phyloP scores from a whole-genome alignment of 768 basidiomycete genomes.

The Podaxis sp. region DNA sequence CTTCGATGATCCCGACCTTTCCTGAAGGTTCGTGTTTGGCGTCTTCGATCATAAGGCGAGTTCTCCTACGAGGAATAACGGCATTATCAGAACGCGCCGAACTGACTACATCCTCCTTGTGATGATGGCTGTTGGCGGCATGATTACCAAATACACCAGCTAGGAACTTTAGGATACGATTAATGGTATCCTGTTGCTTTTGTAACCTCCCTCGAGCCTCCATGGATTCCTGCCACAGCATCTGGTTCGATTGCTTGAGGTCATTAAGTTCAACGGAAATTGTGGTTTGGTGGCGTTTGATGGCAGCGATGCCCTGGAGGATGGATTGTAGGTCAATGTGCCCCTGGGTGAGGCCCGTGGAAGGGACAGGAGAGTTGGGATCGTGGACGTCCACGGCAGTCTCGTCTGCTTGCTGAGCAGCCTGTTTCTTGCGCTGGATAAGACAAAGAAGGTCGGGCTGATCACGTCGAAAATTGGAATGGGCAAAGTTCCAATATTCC shows the following conservation, averaged over 20 bases:
- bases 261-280: slow-evolving; percentile 89
- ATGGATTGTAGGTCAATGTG: slow-evolving; percentile 78
- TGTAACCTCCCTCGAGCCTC: slow-evolving; percentile 77
- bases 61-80: slow-evolving; percentile 48
- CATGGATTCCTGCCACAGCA: slow-evolving; percentile 91
- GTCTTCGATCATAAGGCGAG: slow-evolving; percentile 71
- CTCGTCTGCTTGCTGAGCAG: slow-evolving; percentile 38
- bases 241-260: slow-evolving; percentile 82
- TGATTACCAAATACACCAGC: slow-evolving; percentile 84
- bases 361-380: slow-evolving; percentile 15
- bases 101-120: slow-evolving; percentile 29
- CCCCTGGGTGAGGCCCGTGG: slow-evolving; percentile 30
- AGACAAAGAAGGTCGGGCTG: slow-evolving; percentile 86
- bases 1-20: slow-evolving; percentile 30
- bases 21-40: slow-evolving; percentile 38
- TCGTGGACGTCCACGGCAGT: slow-evolving; percentile 33
- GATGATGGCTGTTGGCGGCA: slow-evolving; percentile 24
- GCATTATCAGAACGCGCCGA: slow-evolving; percentile 30
- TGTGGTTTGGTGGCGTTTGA: slow-evolving; percentile 90
- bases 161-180: slow-evolving; percentile 91
- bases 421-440: slow-evolving; percentile 85
- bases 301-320: slow-evolving; percentile 77
- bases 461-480: slow-evolving; percentile 84
- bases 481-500: slow-evolving; percentile 91
- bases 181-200: slow-evolving; percentile 95